phyloP scores from a whole-genome alignment of 768 basidiomycete species.

The Agrocybe pediades region DNA sequence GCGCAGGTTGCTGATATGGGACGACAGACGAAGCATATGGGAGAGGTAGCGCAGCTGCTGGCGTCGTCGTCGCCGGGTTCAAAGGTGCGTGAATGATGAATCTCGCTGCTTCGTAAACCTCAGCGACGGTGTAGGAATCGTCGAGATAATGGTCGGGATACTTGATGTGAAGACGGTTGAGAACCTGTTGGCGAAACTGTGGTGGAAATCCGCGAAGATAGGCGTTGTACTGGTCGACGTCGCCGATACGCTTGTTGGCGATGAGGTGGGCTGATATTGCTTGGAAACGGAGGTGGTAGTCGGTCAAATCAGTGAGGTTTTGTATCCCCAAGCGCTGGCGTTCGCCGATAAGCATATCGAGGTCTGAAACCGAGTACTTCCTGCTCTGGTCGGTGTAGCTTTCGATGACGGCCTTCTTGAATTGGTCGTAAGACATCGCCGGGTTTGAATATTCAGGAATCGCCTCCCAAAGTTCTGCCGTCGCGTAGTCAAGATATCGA shows the following conservation, averaged over 20 bases:
- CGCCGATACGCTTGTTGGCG: constrained; percentile 10
- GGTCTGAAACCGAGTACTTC: constrained; percentile 2
- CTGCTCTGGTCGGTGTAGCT: constrained; percentile 3
- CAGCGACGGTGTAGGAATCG: constrained; percentile 18
- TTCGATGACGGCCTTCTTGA: constrained; percentile 1
- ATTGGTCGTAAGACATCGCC: background rate
- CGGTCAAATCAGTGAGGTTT: constrained; percentile 11
- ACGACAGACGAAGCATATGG: background rate
- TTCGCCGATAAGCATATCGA: constrained; percentile 1
- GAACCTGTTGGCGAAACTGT: background rate
- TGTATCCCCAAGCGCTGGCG: constrained; percentile 9
- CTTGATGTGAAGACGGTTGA: constrained; percentile 19
- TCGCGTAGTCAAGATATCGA: background rate
- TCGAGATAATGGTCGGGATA: constrained; percentile 23
- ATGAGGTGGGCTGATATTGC: constrained; percentile 19
- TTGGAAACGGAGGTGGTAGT: constrained; percentile 22
- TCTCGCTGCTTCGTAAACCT: constrained; percentile 19
- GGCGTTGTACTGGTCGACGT: constrained; percentile 15
- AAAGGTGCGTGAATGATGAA: constrained; percentile 15
- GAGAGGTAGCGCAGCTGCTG: background rate
- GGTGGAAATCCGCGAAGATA: constrained; percentile 1
- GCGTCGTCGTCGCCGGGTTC: background rate
- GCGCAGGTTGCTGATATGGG: background rate
- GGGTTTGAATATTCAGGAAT: background rate
- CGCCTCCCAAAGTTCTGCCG: constrained; percentile 7